Percentiles rank a stretch among this genome's conserved stretches.
Evolutionary conservation across 495 filamentous ascomycete species (phyloP).

Genomic region (Bathelium albidoporum): DNA sequence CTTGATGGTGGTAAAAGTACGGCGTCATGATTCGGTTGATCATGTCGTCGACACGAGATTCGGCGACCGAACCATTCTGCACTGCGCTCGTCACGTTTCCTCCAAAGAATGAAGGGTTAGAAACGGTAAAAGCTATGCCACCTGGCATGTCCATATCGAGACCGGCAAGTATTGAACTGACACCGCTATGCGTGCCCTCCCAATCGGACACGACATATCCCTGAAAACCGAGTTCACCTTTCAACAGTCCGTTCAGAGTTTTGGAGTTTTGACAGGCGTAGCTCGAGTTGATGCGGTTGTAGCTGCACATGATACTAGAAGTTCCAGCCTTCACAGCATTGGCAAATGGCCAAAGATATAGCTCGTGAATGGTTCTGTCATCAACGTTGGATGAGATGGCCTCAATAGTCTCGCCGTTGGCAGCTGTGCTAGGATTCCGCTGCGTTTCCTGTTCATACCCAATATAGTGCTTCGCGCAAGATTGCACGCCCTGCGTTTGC

Average conservation of each 20-base stretch:
- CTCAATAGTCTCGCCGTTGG: slow-evolving; percentile 26
- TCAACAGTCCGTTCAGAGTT: slow-evolving; percentile 39
- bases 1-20: slow-evolving; percentile 25
- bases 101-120: slow-evolving; percentile 21
- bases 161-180: slow-evolving; percentile 18
- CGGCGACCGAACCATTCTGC: slow-evolving; percentile 25
- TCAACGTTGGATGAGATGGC: slow-evolving; percentile 28
- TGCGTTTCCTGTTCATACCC: slow-evolving; percentile 25
- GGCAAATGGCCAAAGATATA: slow-evolving; percentile 30
- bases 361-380: slow-evolving; percentile 31
- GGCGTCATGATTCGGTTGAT: slow-evolving; percentile 28
- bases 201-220: slow-evolving; percentile 36
- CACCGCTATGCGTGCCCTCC: slow-evolving; percentile 21
- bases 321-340: slow-evolving; percentile 25
- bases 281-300: slow-evolving; percentile 30
- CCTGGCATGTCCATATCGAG: slow-evolving; percentile 31
- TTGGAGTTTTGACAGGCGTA: slow-evolving; percentile 30
- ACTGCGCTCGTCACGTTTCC: slow-evolving; percentile 23
- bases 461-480: slow-evolving; percentile 36
- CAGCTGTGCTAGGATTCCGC: slow-evolving; percentile 16
- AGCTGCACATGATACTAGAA: slow-evolving; percentile 28
- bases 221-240: slow-evolving; percentile 46
- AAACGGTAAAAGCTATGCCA: slow-evolving; percentile 16
- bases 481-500: slow-evolving; percentile 47
- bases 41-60: slow-evolving; percentile 26